A percentile compares a stretch with the other conserved stretches of the same genome.
Conservation (phyloP, 108 stramenopile genomes). For the Chaetoceros tenuissimus region DNA sequence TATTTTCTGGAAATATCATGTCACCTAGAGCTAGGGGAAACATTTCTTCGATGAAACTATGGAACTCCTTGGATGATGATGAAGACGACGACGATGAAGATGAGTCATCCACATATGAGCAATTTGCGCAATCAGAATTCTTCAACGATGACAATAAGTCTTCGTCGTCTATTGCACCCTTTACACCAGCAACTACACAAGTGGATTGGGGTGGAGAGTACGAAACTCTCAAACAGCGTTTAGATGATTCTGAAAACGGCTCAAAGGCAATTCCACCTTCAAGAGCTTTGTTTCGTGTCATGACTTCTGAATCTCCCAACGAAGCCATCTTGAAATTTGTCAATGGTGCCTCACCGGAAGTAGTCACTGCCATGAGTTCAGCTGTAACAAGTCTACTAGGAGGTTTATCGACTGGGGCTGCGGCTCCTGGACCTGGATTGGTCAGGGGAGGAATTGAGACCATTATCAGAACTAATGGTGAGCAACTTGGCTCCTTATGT, state of each 20-base stretch:
- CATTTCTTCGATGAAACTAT: too few relatives aligned
- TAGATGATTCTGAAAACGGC: slow-evolving; percentile 61
- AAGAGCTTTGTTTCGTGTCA: slow-evolving; percentile 59
- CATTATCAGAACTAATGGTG: slow-evolving; percentile 60
- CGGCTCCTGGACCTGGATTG: slow-evolving; percentile 23
- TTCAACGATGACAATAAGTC: slow-evolving; percentile 2
- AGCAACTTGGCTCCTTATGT: slow-evolving; percentile 69
- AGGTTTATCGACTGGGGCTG: slow-evolving; percentile 53
- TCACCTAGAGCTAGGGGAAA: too few relatives aligned
- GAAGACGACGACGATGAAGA: slow-evolving; percentile 44
- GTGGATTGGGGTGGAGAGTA: slow-evolving; percentile 77
- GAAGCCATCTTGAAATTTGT: slow-evolving; percentile 66
- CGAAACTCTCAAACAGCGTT: slow-evolving; percentile 44
- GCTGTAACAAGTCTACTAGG: slow-evolving; percentile 66
- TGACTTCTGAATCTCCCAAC: slow-evolving; percentile 60
- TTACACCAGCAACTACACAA: slow-evolving; percentile 7
- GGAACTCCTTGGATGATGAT: too few relatives aligned
- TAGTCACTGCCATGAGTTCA: slow-evolving; percentile 75
- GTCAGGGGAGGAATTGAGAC: slow-evolving; percentile 32
- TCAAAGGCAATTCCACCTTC: slow-evolving; percentile 49
- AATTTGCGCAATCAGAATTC: slow-evolving; percentile 49
- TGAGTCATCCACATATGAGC: slow-evolving; percentile 33
- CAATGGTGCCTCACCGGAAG: slow-evolving; percentile 57
- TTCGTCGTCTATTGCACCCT: slow-evolving; percentile 13
- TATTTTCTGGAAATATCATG: too few relatives aligned